Evolutionary conservation across 2,329 filamentous ascomycete genomes (phyloP).

Genomic region (Davidsoniella eucalypti): DNA sequence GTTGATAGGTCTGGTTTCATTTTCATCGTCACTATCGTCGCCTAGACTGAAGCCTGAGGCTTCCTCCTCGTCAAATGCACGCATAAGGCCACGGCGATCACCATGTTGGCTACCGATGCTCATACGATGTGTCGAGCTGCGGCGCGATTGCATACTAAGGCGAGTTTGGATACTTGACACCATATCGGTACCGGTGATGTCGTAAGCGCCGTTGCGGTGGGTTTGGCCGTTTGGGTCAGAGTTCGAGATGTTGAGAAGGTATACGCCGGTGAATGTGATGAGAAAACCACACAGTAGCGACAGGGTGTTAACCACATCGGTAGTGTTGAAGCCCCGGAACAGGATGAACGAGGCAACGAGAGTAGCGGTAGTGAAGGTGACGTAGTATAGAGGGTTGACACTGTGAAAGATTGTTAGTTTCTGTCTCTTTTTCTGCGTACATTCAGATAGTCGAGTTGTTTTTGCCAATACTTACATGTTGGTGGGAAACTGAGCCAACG

Average conservation of each 20-base stretch:
- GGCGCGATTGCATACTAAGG: constrained; percentile 77
- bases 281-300: constrained; percentile 87
- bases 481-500: constrained; percentile 86
- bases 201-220: constrained; percentile 46
- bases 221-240: constrained; percentile 69
- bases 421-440: neutral
- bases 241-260: constrained; percentile 88
- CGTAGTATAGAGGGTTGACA: constrained; percentile 92
- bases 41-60: constrained; percentile 56
- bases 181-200: constrained; percentile 80
- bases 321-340: constrained; percentile 91
- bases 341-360: constrained; percentile 91
- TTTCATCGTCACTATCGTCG: constrained; percentile 36
- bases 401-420: constrained; percentile 26
- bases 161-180: constrained; percentile 80
- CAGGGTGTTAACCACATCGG: constrained; percentile 77
- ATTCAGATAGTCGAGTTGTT: neutral
- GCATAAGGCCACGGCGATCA: constrained; percentile 71
- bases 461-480: constrained; percentile 59
- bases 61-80: constrained; percentile 76
- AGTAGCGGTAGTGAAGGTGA: constrained; percentile 90
- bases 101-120: constrained; percentile 47
- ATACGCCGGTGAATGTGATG: constrained; percentile 87
- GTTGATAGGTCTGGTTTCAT: constrained; percentile 14
- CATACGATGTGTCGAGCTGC: constrained; percentile 51